Conservation (phyloP, 2,329 filamentous ascomycete species). For the Fusarium tupiense region DNA sequence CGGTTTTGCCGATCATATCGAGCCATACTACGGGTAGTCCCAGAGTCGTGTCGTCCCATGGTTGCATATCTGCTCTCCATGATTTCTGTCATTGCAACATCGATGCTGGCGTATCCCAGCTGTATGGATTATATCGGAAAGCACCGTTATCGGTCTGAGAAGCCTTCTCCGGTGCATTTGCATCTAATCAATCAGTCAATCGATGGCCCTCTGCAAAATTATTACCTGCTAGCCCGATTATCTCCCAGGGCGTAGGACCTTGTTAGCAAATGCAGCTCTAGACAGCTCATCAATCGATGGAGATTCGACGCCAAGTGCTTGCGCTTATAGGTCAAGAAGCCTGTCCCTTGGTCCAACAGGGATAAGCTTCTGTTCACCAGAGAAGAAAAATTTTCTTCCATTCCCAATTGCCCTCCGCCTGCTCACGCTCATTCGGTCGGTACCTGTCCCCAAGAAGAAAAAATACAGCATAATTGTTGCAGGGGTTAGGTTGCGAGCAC, state of each 20-base stretch:
- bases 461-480: slow-evolving; percentile 6
- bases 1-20: slow-evolving; percentile 21
- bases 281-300: slow-evolving; percentile 9
- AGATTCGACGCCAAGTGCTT: background rate
- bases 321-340: slow-evolving; percentile 1
- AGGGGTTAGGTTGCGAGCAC: slow-evolving; percentile 16
- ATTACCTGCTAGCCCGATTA: slow-evolving; percentile 10
- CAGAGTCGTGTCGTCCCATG: slow-evolving; percentile 36
- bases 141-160: slow-evolving; percentile 20
- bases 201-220: background rate
- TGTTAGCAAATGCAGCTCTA: background rate
- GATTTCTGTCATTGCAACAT: slow-evolving; percentile 11
- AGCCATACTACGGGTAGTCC: slow-evolving; percentile 28
- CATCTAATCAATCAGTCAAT: slow-evolving; percentile 3
- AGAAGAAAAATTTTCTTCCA: slow-evolving; percentile 20
- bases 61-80: slow-evolving; percentile 35
- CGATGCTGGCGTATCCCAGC: slow-evolving; percentile 11
- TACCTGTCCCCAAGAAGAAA: slow-evolving; percentile 23
- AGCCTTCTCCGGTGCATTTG: slow-evolving; percentile 4
- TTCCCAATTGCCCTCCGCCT: slow-evolving; percentile 8
- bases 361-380: background rate
- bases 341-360: background rate
- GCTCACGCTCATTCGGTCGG: slow-evolving; percentile 19
- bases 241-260: background rate
- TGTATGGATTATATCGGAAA: background rate